These are phyloP conservation scores for Dichotomocladium elegans DNA, from an alignment of 371 early-diverging fungal species.

Conservation along the genomic window DNA sequence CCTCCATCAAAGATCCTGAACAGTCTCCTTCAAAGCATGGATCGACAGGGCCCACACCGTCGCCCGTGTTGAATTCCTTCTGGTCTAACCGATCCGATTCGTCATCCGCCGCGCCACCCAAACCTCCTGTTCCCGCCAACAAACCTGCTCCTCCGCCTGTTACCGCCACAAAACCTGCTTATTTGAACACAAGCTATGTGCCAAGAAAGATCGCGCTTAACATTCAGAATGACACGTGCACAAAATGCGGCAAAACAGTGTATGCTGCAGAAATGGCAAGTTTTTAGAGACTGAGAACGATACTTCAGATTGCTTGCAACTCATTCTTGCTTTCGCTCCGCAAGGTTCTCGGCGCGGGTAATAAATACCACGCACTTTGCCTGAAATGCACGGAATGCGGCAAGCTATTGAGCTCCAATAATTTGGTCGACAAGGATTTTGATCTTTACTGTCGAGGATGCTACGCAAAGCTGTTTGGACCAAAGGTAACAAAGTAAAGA, in stretches of 20 bases:
- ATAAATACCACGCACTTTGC: conserved; percentile 47
- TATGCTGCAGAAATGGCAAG: conserved; percentile 46
- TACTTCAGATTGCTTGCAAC: too few relatives aligned
- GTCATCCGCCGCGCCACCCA: background rate
- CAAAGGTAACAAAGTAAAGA: conserved; percentile 19
- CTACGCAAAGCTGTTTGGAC: conserved; percentile 40
- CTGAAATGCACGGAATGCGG: conserved; percentile 40
- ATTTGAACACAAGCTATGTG: conserved; percentile 28
- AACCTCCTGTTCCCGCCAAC: background rate
- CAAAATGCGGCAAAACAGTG: conserved; percentile 40
- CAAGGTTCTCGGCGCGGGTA: conserved; percentile 43
- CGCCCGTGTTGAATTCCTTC: conserved; percentile 9
- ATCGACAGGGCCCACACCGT: background rate
- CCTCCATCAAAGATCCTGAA: background rate
- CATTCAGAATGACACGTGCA: conserved; percentile 37
- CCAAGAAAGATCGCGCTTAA: conserved; percentile 39
- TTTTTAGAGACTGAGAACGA: too few relatives aligned
- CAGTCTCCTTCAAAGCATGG: background rate
- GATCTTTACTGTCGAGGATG: conserved; percentile 46
- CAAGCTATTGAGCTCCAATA: conserved; percentile 41
- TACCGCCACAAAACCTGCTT: conserved; percentile 9
- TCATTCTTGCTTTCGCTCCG: too few relatives aligned
- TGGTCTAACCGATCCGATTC: conserved; percentile 3
- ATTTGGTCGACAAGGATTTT: conserved; percentile 44
- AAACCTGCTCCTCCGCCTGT: background rate